Evolutionary conservation across 768 basidiomycete genomes (phyloP), one percentile per base, ranked within the genome.

Genomic region (Tephrocybe sp.): DNA sequence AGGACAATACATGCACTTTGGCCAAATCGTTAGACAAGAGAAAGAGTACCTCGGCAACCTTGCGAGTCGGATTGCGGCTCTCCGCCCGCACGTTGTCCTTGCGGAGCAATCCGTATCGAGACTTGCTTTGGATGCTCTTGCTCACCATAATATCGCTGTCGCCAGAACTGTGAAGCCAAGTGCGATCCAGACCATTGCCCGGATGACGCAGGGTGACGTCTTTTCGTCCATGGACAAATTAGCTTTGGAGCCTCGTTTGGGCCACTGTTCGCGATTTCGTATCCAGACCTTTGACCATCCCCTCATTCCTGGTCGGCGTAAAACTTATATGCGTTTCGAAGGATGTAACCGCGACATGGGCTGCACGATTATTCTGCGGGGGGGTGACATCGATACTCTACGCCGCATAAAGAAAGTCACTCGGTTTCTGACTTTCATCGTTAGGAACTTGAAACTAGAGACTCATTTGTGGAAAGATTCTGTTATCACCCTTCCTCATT

Each of bases 261-360:
- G 96, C 2, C 88, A 96, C 60, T 98, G 95, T 63, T 73, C 82
- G 5, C 80, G 82, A 17, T 96, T 93, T 68, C 79, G 85, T 28
- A 79, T 98, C 5, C 93, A 97, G 67, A 97, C 97, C 0, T 98
- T 89, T 65, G 96, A 98, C 56, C 95, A 99, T 67, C 79, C 83
- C 11, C 76, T 95, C 34, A 99, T 98, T 36, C 93, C 95, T n/a
- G 94, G 93, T 17, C 81, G 80, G 15, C 79, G 97, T 50, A 99
- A 99, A 74, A 93, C 96, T 0, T 90, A 93, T 63, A 94, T 99
- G 93, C 87, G 97, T 1, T 98, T 99, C 62, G 97, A 99, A 68
- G 96, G 96, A 1, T 97, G 95, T 62, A 88, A 82, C 63, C 81
- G 82, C 44, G 92, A 97, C 56, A 88, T 92, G 80, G 95, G 95